A percentile compares a stretch with the other conserved stretches of the same genome.
Evolutionary conservation across 257 asterid genomes (phyloP).

Genomic region (Capsicum baccatum): DNA sequence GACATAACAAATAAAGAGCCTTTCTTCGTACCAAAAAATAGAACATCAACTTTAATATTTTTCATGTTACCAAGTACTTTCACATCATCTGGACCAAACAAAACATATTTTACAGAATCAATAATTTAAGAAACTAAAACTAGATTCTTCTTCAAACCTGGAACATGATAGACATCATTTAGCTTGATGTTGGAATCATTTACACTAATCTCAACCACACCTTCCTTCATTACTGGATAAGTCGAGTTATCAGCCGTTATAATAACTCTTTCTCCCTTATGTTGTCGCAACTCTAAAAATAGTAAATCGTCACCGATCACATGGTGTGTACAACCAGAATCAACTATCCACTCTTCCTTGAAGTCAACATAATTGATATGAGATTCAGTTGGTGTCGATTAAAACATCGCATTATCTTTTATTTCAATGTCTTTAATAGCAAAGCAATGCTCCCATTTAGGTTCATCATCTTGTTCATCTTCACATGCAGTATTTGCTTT

Average conservation of each 20-base stretch:
- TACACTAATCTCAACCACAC: neutral
- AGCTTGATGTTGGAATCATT: neutral
- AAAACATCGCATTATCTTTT: neutral
- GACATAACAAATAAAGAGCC: neutral
- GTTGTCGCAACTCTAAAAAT: neutral
- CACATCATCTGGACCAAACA: slow-evolving; percentile 34
- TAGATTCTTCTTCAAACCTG: slow-evolving; percentile 30
- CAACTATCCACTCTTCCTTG: slow-evolving; percentile 21
- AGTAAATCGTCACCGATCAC: neutral
- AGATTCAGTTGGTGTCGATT: neutral
- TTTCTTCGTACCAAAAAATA: neutral
- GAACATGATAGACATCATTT: slow-evolving; percentile 33
- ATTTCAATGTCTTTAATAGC: slow-evolving; percentile 15
- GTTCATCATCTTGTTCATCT: neutral
- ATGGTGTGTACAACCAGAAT: slow-evolving; percentile 31
- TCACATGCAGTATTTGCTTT: slow-evolving; percentile 10
- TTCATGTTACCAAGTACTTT: slow-evolving; percentile 29
- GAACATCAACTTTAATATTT: neutral
- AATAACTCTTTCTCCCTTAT: neutral
- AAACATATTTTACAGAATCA: slow-evolving; percentile 30
- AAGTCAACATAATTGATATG: neutral
- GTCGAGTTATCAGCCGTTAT: slow-evolving; percentile 8
- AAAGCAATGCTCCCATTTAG: slow-evolving; percentile 31
- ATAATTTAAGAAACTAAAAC: slow-evolving; percentile 33
- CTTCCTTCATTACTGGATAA: slow-evolving; percentile 24